Percentiles rank a stretch among this genome's conserved stretches.
Evolutionary conservation across 176 grass and related monocot genomes (phyloP).

Genomic region (Tillandsia fasciculata): DNA sequence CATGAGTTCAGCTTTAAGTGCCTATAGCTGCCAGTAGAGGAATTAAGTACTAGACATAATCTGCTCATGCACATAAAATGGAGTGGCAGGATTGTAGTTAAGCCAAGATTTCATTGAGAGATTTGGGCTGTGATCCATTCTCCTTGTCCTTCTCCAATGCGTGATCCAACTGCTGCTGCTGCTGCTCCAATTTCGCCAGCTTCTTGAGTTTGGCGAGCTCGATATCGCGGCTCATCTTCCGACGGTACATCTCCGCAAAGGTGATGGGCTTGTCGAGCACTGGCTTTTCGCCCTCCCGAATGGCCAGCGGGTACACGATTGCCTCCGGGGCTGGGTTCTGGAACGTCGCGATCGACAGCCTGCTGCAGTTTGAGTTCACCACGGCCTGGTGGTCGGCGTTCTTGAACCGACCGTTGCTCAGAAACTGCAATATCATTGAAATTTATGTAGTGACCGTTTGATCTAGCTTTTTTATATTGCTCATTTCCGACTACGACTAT

Average conservation of each 20-base stretch:
- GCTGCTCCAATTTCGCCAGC: constrained; percentile 36
- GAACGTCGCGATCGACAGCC: constrained; percentile 78
- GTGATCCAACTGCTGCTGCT: background rate
- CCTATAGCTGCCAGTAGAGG: no score
- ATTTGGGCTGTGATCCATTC: constrained; percentile 16
- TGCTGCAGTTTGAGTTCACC: constrained; percentile 67
- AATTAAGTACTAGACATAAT: no score
- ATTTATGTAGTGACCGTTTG: no score
- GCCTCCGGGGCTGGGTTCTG: constrained; percentile 83
- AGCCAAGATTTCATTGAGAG: constrained; percentile 52
- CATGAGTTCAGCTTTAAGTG: no score
- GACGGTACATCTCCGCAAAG: constrained; percentile 76
- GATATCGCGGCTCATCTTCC: constrained; percentile 71
- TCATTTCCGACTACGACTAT: no score
- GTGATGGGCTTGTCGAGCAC: constrained; percentile 68
- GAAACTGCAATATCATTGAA: constrained; percentile 23
- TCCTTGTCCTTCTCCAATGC: constrained; percentile 17
- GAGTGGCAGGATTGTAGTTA: constrained; percentile 5
- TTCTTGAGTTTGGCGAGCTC: constrained; percentile 78
- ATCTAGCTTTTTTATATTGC: no score
- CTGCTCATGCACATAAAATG: no score
- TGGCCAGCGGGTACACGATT: constrained; percentile 64
- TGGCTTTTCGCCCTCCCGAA: constrained; percentile 63
- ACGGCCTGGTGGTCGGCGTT: constrained; percentile 88
- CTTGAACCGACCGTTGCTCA: constrained; percentile 95